Evolutionary conservation across 768 basidiomycete genomes (phyloP), one percentile per base, ranked within the genome.

Genomic region (Lepiota venenata): DNA sequence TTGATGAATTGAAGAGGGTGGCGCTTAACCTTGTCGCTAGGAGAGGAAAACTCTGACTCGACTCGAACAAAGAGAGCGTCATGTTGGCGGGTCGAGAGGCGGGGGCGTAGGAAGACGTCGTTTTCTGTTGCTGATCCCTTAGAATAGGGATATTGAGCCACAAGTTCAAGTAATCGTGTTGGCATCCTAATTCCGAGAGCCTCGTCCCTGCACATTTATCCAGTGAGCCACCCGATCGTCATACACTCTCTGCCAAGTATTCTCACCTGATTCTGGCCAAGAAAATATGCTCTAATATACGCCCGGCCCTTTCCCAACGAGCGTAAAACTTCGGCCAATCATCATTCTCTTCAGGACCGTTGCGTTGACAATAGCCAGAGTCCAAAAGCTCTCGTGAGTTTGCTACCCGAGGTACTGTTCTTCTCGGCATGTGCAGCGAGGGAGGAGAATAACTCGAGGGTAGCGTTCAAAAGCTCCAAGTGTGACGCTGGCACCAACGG

Each of bases 351-450:
- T 77, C 74, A 2, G 74, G n/a, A 69, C 22, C 79, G 71, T 37
- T 74, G 72, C 1, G 77, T 64, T 3, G 78, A 69, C 12, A 92
- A 69, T 18, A 91, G 68, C 90, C 90, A 92, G 45, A 89, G 64
- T 11, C 90, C 90, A 43, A 88, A 71, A 54, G 85, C 74, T 66
- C 84, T 89, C 27, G 84, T 81, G 7, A 91, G 74, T 63, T 87
- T 91, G 72, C 87, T 90, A 22, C 87, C 89, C 5, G 87, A 88
- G 1, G 83, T 83, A 47, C 88, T 78, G 61, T 87, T 91, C 4
- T 71, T 71, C 60, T 91, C 91, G 7, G 84, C 75, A 60, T 87
- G 87, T 3, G 87, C 77, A 0, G 90, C 87, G 5, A 92, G 73
- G 12, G 83, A 83, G 0, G 85, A 84, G 35, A 90, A 78, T 7